Percentiles rank a stretch among this genome's conserved stretches.
Evolutionary conservation across 345 rosid genomes (phyloP).

Genomic region (Brassica nigra): DNA sequence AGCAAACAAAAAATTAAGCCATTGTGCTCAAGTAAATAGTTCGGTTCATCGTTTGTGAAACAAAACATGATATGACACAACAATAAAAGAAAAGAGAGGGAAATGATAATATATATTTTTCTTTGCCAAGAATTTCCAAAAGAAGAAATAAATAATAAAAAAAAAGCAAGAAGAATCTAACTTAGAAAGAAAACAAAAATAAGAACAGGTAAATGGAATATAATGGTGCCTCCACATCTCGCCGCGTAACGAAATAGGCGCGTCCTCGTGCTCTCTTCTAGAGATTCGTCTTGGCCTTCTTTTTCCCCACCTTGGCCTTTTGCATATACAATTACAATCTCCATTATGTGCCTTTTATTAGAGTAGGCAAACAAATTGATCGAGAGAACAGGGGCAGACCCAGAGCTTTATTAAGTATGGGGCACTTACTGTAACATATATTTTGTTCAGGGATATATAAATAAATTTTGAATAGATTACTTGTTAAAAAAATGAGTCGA

Average conservation of each 20-base stretch:
- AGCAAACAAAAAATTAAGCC: not conserved
- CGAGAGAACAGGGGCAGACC: too few species aligned
- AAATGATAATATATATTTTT: not conserved
- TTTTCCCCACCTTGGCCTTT: not conserved
- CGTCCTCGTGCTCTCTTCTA: constrained; percentile 19
- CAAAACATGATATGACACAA: constrained; percentile 27
- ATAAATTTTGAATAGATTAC: too few species aligned
- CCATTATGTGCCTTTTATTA: not conserved
- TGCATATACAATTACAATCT: not conserved
- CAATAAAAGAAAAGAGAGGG: constrained; percentile 1
- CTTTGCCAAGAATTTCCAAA: constrained; percentile 8
- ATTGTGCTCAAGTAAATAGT: not conserved
- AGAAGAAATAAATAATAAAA: constrained; percentile 13
- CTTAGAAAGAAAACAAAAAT: not conserved
- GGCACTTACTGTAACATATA: too few species aligned
- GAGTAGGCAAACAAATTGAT: not conserved
- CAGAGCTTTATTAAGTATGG: too few species aligned
- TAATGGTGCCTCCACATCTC: constrained; percentile 9
- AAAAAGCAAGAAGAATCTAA: constrained; percentile 25
- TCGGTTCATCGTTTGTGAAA: not conserved
- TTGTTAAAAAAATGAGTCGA: too few species aligned
- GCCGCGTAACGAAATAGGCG: constrained; percentile 39
- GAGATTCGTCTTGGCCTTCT: constrained; percentile 20
- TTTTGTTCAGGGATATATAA: too few species aligned
- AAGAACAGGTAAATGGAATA: constrained; percentile 19